Evolutionary conservation across 2,329 filamentous ascomycete genomes (phyloP).

Genomic region (Ascochyta lentis): DNA sequence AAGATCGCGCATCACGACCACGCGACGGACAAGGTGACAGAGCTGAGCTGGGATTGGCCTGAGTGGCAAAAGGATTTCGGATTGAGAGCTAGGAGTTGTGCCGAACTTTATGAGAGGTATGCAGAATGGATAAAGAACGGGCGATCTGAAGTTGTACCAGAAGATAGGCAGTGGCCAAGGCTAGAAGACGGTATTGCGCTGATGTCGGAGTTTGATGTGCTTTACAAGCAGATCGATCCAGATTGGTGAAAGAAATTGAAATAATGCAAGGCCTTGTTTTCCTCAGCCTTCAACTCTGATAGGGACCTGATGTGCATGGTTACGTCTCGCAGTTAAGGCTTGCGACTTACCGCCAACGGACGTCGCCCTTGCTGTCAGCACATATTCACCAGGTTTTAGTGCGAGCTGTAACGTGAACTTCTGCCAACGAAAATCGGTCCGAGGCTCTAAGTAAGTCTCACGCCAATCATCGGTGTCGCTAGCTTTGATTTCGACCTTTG

Average conservation of each 20-base stretch:
- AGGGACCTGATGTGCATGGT: not conserved
- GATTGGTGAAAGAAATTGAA: not conserved
- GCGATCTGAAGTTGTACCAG: constrained; percentile 2
- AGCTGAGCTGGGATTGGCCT: constrained; percentile 52
- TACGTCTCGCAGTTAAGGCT: constrained; percentile 1
- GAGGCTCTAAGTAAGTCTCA: not conserved
- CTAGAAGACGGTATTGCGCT: constrained; percentile 55
- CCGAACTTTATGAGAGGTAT: constrained; percentile 41
- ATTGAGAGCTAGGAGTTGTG: constrained; percentile 31
- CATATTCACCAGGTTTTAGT: not conserved
- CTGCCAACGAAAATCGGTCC: constrained; percentile 5
- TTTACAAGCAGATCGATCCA: constrained; percentile 24
- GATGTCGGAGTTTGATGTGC: constrained; percentile 51
- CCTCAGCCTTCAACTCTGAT: not conserved
- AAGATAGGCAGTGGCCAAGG: constrained; percentile 39
- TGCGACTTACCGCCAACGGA: not conserved
- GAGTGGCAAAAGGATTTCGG: constrained; percentile 41
- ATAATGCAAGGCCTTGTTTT: not conserved
- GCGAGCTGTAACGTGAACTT: not conserved
- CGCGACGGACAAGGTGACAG: constrained; percentile 32
- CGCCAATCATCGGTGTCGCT: constrained; percentile 22
- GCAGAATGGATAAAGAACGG: constrained; percentile 31
- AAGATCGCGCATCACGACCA: constrained; percentile 36
- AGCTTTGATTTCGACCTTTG: constrained; percentile 26
- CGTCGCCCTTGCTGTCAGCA: not conserved